Base-by-base conservation (phyloP, 768 basidiomycete genomes). In the Tremella mesenterica region DNA sequence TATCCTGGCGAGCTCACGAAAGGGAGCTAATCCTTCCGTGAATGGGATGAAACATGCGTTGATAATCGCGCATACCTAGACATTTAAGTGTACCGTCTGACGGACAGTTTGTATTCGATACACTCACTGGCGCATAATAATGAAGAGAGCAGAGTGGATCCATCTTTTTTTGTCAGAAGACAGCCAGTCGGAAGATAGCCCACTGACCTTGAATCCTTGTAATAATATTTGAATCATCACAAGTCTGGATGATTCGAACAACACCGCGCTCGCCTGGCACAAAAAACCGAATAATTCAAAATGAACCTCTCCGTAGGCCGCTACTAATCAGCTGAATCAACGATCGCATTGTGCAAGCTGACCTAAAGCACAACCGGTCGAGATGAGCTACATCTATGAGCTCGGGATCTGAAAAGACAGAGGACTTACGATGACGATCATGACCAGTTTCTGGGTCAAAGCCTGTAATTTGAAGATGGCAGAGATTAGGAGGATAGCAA, bases 211-310 rank as follows among this genome's bases (percentile, higher is more conserved):
- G 70, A 96, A 77, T 33, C 92, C 91, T 72, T 96, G 90, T 0
- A 99, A 78, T 41, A 99, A 82, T 50, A 93, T 82, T 73, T 99
- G 86, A 57, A 99, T 96, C 83, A 95, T 90, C 26, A 99, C 91
- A n/a, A 99, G 81, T 45, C 95, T 84, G 60, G 65, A 68, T 6
- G 69, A 85, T 75, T 99, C 93, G 69, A 96, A 96, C 18, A 74
- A 80, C 56, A 97, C 89, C 18, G 91, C 92, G 29, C 85, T 81
- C 8, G 86, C 85, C 73, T 97, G 93, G 36, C 82, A 84, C 57
- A 88, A 58, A 79, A 99, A 99, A 5, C 95, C 95, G 44, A 85
- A 75, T 38, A 87, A 72, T 72, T 90, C 83, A 72, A 99, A 99
- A 50, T 78, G 78, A 39, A 91, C 76, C 73, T 99, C 95, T 41